Percentiles rank a stretch among this genome's conserved stretches.
Evolutionary conservation across 305 asterid species (phyloP).

Genomic region (Fraxinus nigra): DNA sequence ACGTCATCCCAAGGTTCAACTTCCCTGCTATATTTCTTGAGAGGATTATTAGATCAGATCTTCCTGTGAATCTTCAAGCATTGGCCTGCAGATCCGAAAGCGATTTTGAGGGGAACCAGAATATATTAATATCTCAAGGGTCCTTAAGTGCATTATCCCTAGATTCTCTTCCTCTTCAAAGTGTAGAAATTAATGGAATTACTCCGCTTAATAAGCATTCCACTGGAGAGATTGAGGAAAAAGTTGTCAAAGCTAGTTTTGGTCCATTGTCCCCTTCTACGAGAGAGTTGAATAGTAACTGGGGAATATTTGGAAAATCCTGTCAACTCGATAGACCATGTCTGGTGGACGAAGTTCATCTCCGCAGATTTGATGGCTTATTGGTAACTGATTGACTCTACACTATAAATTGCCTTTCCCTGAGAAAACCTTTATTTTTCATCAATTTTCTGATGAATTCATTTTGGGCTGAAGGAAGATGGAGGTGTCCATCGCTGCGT

Average conservation of each 20-base stretch:
- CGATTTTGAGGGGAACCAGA: conserved; percentile 57
- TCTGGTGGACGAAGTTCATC: conserved; percentile 91
- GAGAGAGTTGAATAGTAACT: conserved; percentile 55
- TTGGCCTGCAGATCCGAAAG: conserved; percentile 86
- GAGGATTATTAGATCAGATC: conserved; percentile 88
- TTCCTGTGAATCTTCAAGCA: conserved; percentile 88
- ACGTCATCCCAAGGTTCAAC: conserved; percentile 84
- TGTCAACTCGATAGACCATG: conserved; percentile 75
- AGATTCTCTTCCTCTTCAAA: conserved; percentile 37
- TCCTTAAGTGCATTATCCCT: conserved; percentile 28
- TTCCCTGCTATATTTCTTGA: conserved; percentile 94
- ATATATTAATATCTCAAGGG: conserved; percentile 23
- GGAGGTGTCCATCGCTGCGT: conserved; percentile 97
- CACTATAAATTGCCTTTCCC: conserved; percentile 19
- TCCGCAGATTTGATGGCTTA: conserved; percentile 92
- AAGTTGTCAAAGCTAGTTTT: conserved; percentile 49
- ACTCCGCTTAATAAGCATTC: conserved; percentile 34
- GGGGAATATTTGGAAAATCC: conserved; percentile 82
- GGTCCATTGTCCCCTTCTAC: conserved; percentile 63
- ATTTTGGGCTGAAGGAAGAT: conserved; percentile 67
- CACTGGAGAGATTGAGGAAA: conserved; percentile 40
- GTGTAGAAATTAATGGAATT: conserved; percentile 31
- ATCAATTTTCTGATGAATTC: conserved; percentile 28
- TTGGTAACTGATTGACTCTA: conserved; percentile 53
- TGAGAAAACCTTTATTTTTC: conserved; percentile 14